These are phyloP conservation scores for Alternaria gaisen DNA, from an alignment of 2,329 filamentous ascomycete genomes.

Conservation along the genomic window DNA sequence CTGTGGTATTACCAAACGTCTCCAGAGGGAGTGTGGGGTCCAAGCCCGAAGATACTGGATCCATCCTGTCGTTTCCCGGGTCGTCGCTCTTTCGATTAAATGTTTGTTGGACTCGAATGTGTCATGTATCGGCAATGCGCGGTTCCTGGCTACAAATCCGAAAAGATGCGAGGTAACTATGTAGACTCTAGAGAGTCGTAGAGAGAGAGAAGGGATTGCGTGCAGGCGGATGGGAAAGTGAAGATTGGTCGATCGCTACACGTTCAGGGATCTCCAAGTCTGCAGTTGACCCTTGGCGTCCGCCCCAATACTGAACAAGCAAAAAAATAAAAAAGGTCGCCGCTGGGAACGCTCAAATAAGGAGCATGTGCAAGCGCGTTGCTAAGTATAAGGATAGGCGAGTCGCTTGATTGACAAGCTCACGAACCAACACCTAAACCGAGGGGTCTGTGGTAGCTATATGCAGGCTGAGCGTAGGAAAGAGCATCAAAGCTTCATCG, in stretches of 20 bases:
- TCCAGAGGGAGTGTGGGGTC: constrained; percentile 47
- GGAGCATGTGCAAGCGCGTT: constrained; percentile 2
- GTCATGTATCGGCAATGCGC: not conserved
- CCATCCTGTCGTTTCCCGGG: constrained; percentile 31
- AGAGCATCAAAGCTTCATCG: constrained; percentile 14
- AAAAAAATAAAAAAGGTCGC: constrained; percentile 22
- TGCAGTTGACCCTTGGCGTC: constrained; percentile 34
- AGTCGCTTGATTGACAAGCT: constrained; percentile 9
- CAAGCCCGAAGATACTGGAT: constrained; percentile 36
- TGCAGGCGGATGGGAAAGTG: constrained; percentile 23
- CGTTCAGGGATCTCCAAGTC: constrained; percentile 31
- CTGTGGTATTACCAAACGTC: constrained; percentile 65
- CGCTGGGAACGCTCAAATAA: constrained; percentile 7
- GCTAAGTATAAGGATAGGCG: constrained; percentile 7
- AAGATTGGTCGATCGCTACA: constrained; percentile 31
- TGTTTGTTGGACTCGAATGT: not conserved
- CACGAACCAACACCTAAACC: constrained; percentile 2
- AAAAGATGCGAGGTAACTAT: not conserved
- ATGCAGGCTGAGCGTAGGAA: constrained; percentile 10
- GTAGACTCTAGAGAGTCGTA: constrained; percentile 9
- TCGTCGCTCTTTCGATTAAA: not conserved
- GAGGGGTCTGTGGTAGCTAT: constrained; percentile 30
- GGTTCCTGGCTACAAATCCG: not conserved
- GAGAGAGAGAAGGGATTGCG: constrained; percentile 38
- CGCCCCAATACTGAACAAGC: constrained; percentile 19